Evolutionary conservation across 164 flowering plant species (phyloP), one percentile per base, ranked within the genome.

Genomic region (Cinnamomum chago): DNA sequence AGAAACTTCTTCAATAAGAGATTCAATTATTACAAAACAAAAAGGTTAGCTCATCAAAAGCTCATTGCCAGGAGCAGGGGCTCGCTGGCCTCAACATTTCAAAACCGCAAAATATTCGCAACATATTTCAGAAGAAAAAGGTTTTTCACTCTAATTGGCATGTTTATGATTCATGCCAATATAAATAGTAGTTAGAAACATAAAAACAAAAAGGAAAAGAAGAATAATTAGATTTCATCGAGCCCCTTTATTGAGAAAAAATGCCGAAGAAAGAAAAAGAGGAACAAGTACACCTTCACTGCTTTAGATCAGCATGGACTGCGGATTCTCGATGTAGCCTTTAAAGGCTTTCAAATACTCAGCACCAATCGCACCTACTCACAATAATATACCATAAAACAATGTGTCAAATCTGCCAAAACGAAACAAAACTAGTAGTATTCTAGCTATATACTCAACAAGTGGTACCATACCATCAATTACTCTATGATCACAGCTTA

Each of bases 401-500:
- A 22, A 71, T 15, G 64, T 52, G 12, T 22, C 35, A 51, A 58
- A 71, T 2, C n/a, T 22, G 50, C 17, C 30, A 67, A 18, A 3
- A 74, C 11, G 6, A 64, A 23, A 14, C 24, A 64, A 64, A 60
- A 60, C n/a, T n/a, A 11, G 50, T 72, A 15, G 12, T 18, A 52
- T 75, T 12, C 15, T 40, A 28, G 17, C 60, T 55, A 55, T 55
- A 55, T 55, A 14, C 60, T 55, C 60, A 11, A n/a, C 9, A 55
- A 40, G 58, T 12, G 65, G 24, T 68, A 79, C 47, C 87, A 5
- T 80, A 93, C 98, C 98, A 87, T 95, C 98, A 62, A 93, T 87
- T 10, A 95, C 99, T 75, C 98, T 97, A 78, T 95, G 98, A 84
- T 93, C 99, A 70, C 98, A 95, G 81, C 99, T 95, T 68, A 95